A percentile compares a stretch with the other conserved stretches of the same genome.
Evolutionary conservation across 1,284 basidiomycete genomes (phyloP).

Genomic region (Rhodotorula sp.): DNA sequence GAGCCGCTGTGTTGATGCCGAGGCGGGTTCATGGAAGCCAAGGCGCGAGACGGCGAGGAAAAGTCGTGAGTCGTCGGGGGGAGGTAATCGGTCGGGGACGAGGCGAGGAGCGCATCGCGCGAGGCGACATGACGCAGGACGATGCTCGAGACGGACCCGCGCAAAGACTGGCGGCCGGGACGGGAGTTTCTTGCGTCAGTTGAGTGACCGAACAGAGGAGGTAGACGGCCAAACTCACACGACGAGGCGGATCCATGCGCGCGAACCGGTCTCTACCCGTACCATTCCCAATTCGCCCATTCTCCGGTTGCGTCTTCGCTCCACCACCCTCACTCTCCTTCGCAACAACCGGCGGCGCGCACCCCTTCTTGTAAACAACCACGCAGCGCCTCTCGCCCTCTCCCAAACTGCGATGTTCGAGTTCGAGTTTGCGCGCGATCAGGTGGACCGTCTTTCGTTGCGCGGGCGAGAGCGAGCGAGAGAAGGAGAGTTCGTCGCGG

Average conservation of each 20-base stretch:
- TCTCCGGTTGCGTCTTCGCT: slow-evolving; percentile 1
- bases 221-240: not conserved
- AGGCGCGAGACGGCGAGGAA: not conserved
- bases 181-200: no score
- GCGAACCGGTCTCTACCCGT: no score
- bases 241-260: not conserved
- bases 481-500: slow-evolving; percentile 96
- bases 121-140: slow-evolving; percentile 67
- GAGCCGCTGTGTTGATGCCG: slow-evolving; percentile 3
- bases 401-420: slow-evolving; percentile 90
- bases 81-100: slow-evolving; percentile 1
- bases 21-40: not conserved
- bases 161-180: slow-evolving; percentile 48
- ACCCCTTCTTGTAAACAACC: slow-evolving; percentile 68
- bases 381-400: slow-evolving; percentile 90
- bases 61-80: not conserved
- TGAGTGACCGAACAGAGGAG: not conserved
- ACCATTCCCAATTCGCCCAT: not conserved
- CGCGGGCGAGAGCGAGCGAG: slow-evolving; percentile 74
- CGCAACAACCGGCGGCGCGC: not conserved
- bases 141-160: slow-evolving; percentile 59
- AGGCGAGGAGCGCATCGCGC: slow-evolving; percentile 57
- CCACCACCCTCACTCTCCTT: not conserved
- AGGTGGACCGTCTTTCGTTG: slow-evolving; percentile 92
- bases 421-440: slow-evolving; percentile 90